A percentile compares a stretch with the other conserved stretches of the same genome.
These are phyloP conservation scores for Colletotrichum sublineola DNA, from an alignment of 2,329 filamentous ascomycete genomes.

Conservation along the genomic window DNA sequence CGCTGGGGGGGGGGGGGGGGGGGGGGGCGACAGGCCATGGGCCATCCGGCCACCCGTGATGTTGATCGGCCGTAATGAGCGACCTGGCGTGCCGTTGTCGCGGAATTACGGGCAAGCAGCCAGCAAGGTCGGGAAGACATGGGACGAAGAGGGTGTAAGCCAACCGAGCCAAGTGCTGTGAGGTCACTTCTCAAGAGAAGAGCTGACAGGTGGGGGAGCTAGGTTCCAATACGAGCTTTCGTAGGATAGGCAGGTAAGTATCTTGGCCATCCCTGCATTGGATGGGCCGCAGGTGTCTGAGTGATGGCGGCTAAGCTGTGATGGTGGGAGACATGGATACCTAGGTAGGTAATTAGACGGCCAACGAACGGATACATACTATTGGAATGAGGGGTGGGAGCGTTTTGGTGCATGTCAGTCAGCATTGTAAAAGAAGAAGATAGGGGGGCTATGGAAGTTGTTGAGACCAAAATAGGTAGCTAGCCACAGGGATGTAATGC, in stretches of 20 bases:
- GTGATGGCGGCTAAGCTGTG: conserved; percentile 32
- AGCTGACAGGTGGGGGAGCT: conserved; percentile 7
- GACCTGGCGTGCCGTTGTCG: conserved; percentile 35
- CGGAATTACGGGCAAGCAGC: conserved; percentile 4
- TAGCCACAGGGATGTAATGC: too few species aligned
- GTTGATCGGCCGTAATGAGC: conserved; percentile 16
- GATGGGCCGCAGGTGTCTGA: conserved; percentile 14
- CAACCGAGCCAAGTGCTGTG: not conserved
- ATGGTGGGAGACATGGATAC: not conserved
- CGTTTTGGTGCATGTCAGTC: not conserved
- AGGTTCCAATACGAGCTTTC: conserved; percentile 28
- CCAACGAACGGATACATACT: not conserved
- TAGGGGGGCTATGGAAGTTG: too few species aligned
- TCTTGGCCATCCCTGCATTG: conserved; percentile 18
- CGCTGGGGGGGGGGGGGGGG: conserved; percentile 17
- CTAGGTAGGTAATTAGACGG: not conserved
- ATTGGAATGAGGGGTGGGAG: conserved; percentile 16
- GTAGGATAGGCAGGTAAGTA: not conserved
- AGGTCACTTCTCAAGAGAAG: conserved; percentile 6
- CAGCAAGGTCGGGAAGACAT: not conserved
- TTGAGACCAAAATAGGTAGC: too few species aligned
- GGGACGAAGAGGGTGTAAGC: not conserved
- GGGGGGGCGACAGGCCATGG: conserved; percentile 17
- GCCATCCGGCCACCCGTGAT: conserved; percentile 29
- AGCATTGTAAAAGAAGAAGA: too few species aligned